Percentiles rank a stretch among this genome's conserved stretches.
phyloP scores from a whole-genome alignment of 1,284 basidiomycete species.

The Apiotrichum porosum region DNA sequence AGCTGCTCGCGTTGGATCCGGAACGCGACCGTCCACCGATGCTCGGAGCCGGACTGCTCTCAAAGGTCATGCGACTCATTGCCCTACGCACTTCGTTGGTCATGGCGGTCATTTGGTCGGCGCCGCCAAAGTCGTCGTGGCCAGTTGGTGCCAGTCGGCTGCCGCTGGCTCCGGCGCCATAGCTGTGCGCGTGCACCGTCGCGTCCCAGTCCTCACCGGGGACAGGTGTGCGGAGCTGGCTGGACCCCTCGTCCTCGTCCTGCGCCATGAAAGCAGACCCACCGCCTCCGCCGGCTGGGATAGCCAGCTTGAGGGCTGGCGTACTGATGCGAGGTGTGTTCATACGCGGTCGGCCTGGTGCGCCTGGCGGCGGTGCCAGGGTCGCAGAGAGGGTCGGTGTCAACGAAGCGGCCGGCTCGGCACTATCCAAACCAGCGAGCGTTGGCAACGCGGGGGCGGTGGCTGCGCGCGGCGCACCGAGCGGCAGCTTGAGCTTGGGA shows the following conservation, averaged over 20 bases:
- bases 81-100: constrained; percentile 39
- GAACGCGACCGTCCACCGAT: constrained; percentile 2
- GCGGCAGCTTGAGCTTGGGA: constrained; percentile 30
- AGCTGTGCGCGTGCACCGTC: constrained; percentile 30
- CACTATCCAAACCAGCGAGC: constrained; percentile 1
- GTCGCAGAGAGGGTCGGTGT: neutral
- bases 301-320: constrained; percentile 34
- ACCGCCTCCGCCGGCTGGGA: constrained; percentile 23
- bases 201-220: constrained; percentile 36
- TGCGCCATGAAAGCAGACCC: constrained; percentile 9
- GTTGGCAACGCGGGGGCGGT: constrained; percentile 3
- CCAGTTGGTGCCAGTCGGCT: too few species aligned
- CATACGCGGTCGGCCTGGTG: too few species aligned
- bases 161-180: constrained; percentile 8
- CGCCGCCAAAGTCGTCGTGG: constrained; percentile 6
- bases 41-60: constrained; percentile 8
- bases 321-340: neutral
- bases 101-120: constrained; percentile 32
- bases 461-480: constrained; percentile 1
- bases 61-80: constrained; percentile 22
- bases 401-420: neutral
- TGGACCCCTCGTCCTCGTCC: constrained; percentile 22
- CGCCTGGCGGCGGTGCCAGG: neutral
- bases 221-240: constrained; percentile 18
- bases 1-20: constrained; percentile 1